phyloP scores from a whole-genome alignment of 2,329 filamentous ascomycete genomes.

The Clonostachys rhizophaga region DNA sequence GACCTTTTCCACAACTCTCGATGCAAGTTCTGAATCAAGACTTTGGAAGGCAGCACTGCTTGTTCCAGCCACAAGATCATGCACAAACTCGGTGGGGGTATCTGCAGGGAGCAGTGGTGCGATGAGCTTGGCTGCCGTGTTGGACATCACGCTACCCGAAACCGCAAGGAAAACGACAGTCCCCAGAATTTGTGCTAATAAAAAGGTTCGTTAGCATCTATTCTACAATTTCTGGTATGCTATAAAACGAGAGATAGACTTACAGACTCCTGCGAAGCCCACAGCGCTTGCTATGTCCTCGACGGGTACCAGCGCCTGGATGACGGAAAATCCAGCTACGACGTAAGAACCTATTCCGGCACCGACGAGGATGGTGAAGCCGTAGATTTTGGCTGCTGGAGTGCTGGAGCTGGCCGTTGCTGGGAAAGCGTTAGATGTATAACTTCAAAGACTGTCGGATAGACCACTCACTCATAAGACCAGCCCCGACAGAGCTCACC shows the following conservation, averaged over 20 bases:
- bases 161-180: slow-evolving; percentile 21
- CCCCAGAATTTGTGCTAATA: slow-evolving; percentile 16
- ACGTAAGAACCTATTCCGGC: slow-evolving; percentile 28
- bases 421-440: slow-evolving; percentile 4
- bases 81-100: no score
- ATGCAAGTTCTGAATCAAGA: no score
- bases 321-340: slow-evolving; percentile 27
- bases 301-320: slow-evolving; percentile 21
- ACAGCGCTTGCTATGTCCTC: slow-evolving; percentile 21
- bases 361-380: slow-evolving; percentile 29
- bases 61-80: no score
- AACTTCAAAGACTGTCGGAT: neutral
- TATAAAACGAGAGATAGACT: neutral
- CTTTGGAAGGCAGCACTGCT: no score
- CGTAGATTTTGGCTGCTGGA: slow-evolving; percentile 18
- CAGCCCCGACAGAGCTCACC: slow-evolving; percentile 21
- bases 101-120: no score
- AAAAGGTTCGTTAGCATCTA: neutral
- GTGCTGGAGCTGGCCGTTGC: slow-evolving; percentile 16
- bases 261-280: slow-evolving; percentile 24
- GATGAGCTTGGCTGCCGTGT: slow-evolving; percentile 3
- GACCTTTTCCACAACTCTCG: no score
- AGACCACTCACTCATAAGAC: slow-evolving; percentile 20
- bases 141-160: slow-evolving; percentile 22
- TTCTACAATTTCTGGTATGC: neutral